Base-by-base conservation (phyloP, 2,329 filamentous ascomycete genomes). In the Botrytis elliptica region DNA sequence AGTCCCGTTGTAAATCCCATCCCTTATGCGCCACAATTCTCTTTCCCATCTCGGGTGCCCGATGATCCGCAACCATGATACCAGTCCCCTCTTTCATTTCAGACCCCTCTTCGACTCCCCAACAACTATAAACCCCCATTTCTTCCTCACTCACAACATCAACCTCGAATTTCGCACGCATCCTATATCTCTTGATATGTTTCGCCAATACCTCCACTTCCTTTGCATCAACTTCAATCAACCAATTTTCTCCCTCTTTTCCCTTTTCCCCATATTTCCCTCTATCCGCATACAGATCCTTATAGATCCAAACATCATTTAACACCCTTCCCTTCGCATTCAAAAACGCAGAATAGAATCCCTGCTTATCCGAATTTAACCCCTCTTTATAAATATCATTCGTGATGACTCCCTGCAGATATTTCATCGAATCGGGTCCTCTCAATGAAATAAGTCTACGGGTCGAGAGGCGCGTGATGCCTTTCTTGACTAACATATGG, bases 241-340 rank as follows among this genome's bases (percentile, higher is more conserved):
- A 46, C 71, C 71, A 69, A 70, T 70, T 52, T n/a, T 65, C 72
- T 25, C 49, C 64, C 29, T 52, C 72, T 18, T 18, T 40, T 57
- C 52, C n/a, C 36, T 16, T 63, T 10, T 18, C 38, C 9, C 38
- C 60, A 57, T 57, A 57, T 14, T 44, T n/a, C 22, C 57, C 52
- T 38, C 36, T 59, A 38, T 59, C 71, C 7, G 29, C 60, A 6
- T 70, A 74, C 1, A 33, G 44, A 67, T 78, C 73, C 0, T 90
- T 91, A 85, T 97, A 98, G 66, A 99, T 86, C 82, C 98, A 97
- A 70, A 94, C 92, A 83, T 99, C 96, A 84, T 95, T 89, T 62
- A 98, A 85, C 16, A 99, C 88, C 73, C 95, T 89, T 60, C 96
- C 96, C 75, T 90, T 89, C 12, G 95, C 93, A 77, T 92, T 97